Conservation (phyloP, 495 filamentous ascomycete genomes). For the Immersiella caudata region DNA sequence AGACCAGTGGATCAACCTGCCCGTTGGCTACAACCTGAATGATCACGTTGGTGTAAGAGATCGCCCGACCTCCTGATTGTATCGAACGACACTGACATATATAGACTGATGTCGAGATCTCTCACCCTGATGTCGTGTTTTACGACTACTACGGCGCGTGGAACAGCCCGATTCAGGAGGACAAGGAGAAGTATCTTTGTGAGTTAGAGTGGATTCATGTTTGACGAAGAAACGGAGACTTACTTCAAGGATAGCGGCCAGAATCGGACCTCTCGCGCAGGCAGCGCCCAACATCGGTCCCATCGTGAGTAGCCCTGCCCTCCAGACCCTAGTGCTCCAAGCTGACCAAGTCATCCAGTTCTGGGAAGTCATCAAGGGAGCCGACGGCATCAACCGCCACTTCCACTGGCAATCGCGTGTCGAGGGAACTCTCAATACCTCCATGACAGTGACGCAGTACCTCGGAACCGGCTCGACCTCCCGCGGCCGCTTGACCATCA, state of each 20-base stretch:
- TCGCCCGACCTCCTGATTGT: neutral
- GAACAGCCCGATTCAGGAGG: constrained; percentile 41
- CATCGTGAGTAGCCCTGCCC: constrained; percentile 36
- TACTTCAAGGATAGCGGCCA: constrained; percentile 41
- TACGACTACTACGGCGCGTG: constrained; percentile 69
- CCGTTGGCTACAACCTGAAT: constrained; percentile 70
- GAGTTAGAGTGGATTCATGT: constrained; percentile 23
- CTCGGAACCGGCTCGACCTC: constrained; percentile 62
- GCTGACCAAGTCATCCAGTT: constrained; percentile 29
- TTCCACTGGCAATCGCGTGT: constrained; percentile 65
- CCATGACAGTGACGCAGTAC: constrained; percentile 67
- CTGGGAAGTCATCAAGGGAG: constrained; percentile 58
- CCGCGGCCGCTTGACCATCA: constrained; percentile 63
- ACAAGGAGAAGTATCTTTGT: constrained; percentile 43
- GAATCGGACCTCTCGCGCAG: constrained; percentile 65
- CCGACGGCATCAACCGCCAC: constrained; percentile 63
- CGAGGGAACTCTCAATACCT: constrained; percentile 50
- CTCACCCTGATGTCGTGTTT: constrained; percentile 59
- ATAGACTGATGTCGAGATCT: constrained; percentile 62
- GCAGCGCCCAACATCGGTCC: constrained; percentile 67
- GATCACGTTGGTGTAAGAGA: constrained; percentile 67
- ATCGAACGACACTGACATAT: constrained; percentile 32
- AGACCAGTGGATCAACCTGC: constrained; percentile 66
- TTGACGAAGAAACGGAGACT: neutral
- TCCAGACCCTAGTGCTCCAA: neutral